Evolutionary conservation across 73 alveolate genomes (phyloP).

Genomic region (Paramecium tetraurelia): DNA sequence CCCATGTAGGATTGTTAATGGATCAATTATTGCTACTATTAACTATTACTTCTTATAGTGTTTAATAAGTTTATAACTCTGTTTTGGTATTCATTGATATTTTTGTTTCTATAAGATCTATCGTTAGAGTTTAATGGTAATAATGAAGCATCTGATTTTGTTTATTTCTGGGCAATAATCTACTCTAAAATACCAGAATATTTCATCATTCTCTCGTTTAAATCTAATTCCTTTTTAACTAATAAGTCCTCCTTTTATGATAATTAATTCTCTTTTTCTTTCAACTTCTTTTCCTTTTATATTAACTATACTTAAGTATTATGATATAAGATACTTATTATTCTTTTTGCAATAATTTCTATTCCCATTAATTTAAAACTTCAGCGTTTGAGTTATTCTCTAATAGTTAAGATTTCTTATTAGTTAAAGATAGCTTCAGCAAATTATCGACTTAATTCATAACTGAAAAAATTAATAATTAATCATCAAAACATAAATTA

Average conservation of each 20-base stretch:
- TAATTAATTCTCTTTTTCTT: neutral
- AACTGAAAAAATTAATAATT: neutral
- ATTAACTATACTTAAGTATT: neutral
- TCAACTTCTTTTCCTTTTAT: neutral
- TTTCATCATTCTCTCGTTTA: neutral
- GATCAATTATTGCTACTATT: neutral
- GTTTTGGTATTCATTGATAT: neutral
- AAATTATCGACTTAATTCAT: neutral
- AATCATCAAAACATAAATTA: neutral
- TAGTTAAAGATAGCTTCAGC: neutral
- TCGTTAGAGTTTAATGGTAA: neutral
- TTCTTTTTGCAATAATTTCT: neutral
- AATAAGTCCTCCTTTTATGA: neutral
- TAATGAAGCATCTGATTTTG: neutral
- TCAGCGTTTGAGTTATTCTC: neutral
- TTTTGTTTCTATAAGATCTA: neutral
- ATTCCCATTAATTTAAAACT: neutral
- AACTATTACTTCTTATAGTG: neutral
- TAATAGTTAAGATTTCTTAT: neutral
- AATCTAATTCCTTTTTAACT: neutral
- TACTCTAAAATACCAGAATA: neutral
- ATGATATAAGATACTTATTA: neutral
- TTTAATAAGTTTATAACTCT: neutral
- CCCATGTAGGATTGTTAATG: neutral
- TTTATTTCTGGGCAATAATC: neutral